phyloP scores from a whole-genome alignment of 1,284 basidiomycete species.

The Cryptococcus sp. region DNA sequence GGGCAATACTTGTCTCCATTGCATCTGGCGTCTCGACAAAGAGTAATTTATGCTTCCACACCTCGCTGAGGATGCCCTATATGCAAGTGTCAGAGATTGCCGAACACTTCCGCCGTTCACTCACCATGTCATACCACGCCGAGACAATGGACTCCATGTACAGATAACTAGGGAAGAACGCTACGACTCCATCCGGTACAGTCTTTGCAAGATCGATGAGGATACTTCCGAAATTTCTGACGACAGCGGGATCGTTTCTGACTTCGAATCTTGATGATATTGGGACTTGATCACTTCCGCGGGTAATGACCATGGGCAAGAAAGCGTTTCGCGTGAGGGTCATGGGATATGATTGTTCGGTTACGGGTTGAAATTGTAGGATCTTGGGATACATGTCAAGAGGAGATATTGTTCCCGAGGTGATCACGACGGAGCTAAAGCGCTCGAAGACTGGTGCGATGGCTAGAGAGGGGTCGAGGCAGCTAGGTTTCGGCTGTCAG shows the following conservation, averaged over 20 bases:
- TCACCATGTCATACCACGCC: constrained; percentile 99
- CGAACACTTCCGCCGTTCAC: constrained; percentile 30
- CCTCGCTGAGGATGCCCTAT: constrained; percentile 96
- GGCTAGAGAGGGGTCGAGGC: constrained; percentile 94
- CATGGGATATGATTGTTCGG: constrained; percentile 98
- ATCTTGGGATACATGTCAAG: constrained; percentile 99
- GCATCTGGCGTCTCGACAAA: constrained; percentile 99
- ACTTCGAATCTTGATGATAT: constrained; percentile 99
- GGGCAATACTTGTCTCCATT: constrained; percentile 95
- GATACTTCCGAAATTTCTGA: constrained; percentile 97
- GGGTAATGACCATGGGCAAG: constrained; percentile 95
- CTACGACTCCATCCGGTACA: constrained; percentile 98
- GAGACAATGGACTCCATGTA: constrained; percentile 99
- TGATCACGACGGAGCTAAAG: constrained; percentile 98
- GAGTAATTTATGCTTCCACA: constrained; percentile 99
- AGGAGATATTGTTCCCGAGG: constrained; percentile 96
- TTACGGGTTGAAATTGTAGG: constrained; percentile 95
- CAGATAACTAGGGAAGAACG: constrained; percentile 98
- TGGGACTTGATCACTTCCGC: constrained; percentile 97
- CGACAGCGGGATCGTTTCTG: constrained; percentile 97
- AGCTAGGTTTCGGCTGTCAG: constrained; percentile 57
- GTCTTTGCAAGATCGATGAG: constrained; percentile 97
- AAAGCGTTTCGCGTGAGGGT: constrained; percentile 96
- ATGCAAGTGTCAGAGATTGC: constrained; percentile 4
- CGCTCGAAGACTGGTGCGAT: constrained; percentile 98